Percentiles rank a stretch among this genome's conserved stretches.
These are phyloP conservation scores for Psilocybe subaeruginosa DNA, from an alignment of 768 basidiomycete genomes.

Conservation along the genomic window DNA sequence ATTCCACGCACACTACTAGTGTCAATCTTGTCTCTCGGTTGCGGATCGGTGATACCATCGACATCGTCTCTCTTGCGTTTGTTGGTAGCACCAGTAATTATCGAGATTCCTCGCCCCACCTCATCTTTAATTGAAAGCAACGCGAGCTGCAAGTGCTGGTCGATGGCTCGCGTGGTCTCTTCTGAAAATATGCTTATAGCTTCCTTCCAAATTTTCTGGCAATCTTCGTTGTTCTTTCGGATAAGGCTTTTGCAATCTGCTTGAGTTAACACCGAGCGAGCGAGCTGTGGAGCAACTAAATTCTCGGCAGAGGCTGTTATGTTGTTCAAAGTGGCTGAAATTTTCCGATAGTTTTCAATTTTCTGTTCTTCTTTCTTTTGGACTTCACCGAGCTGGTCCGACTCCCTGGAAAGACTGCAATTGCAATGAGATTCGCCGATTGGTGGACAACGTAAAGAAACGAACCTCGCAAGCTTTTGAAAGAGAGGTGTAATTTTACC, in stretches of 20 bases:
- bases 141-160: constrained; percentile 32
- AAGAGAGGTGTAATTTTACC: constrained; percentile 37
- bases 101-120: constrained; percentile 9
- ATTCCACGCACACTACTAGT: not conserved
- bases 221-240: constrained; percentile 39
- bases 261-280: constrained; percentile 45
- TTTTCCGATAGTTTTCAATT: constrained; percentile 49
- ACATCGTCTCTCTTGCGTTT: constrained; percentile 14
- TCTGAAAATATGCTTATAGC: constrained; percentile 43
- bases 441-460: constrained; percentile 12
- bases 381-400: constrained; percentile 43
- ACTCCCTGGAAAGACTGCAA: constrained; percentile 47
- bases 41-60: not conserved
- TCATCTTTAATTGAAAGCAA: constrained; percentile 27
- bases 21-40: not conserved
- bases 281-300: constrained; percentile 47
- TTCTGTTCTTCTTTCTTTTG: constrained; percentile 50
- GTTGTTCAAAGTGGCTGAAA: constrained; percentile 50
- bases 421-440: not conserved
- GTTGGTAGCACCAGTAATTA: not conserved
- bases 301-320: constrained; percentile 44
- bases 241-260: constrained; percentile 44
- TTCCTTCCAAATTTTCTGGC: constrained; percentile 50
- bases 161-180: constrained; percentile 43
- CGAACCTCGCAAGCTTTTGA: constrained; percentile 41